Evolutionary conservation across 2,329 filamentous ascomycete species (phyloP).

Genomic region (Plectosphaerella plurivora): DNA sequence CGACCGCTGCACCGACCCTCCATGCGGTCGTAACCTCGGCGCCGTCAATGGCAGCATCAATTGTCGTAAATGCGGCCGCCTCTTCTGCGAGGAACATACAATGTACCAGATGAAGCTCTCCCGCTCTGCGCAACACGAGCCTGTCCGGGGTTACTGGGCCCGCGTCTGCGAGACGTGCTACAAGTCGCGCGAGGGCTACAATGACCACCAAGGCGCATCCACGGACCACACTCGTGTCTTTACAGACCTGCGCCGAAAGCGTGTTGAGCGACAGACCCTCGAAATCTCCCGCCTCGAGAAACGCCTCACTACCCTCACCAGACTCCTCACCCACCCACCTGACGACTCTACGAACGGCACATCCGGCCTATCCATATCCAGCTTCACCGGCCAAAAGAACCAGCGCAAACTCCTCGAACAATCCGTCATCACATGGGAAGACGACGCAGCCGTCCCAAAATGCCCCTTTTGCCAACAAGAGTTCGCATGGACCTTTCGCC

Average conservation of each 20-base stretch:
- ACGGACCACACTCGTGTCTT: conserved; percentile 73
- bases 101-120: conserved; percentile 99
- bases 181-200: conserved; percentile 93
- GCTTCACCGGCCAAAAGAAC: conserved; percentile 64
- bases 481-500: conserved; percentile 87
- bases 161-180: conserved; percentile 98
- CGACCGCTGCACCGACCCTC: conserved; percentile 82
- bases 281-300: conserved; percentile 91
- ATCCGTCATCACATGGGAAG: conserved; percentile 91
- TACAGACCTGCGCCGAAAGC: conserved; percentile 64
- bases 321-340: conserved; percentile 72
- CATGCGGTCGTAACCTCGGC: conserved; percentile 76
- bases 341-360: conserved; percentile 54
- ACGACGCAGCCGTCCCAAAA: conserved; percentile 72
- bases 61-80: conserved; percentile 83
- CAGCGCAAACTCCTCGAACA: conserved; percentile 81
- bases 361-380: conserved; percentile 49
- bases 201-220: conserved; percentile 72
- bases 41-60: conserved; percentile 81
- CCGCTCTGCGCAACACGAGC: conserved; percentile 82
- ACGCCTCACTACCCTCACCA: conserved; percentile 82
- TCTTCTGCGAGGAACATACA: conserved; percentile 97
- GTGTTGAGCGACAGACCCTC: conserved; percentile 77
- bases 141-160: conserved; percentile 86
- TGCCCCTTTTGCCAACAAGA: conserved; percentile 97